Evolutionary conservation across 768 basidiomycete genomes (phyloP).

Genomic region (Trametes maxima): DNA sequence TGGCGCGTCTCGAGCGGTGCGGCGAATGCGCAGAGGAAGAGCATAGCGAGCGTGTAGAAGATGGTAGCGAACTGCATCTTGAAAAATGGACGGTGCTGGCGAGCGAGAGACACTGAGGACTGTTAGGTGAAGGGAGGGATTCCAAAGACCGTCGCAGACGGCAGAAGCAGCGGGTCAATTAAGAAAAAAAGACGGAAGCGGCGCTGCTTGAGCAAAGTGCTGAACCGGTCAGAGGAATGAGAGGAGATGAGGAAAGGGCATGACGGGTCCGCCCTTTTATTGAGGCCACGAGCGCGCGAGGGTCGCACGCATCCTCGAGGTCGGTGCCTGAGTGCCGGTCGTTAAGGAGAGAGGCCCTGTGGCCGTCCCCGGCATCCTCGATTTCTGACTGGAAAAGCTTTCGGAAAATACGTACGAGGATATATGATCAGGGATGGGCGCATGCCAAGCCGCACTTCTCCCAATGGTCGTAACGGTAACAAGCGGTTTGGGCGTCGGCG

Average conservation of each 20-base stretch:
- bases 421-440: neutral
- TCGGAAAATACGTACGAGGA: neutral
- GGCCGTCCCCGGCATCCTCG: conserved; percentile 3
- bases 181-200: conserved; percentile 8
- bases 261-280: conserved; percentile 4
- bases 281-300: neutral
- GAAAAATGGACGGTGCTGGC: neutral
- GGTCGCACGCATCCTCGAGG: neutral
- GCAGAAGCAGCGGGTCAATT: conserved; percentile 19
- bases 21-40: conserved; percentile 25
- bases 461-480: neutral
- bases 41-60: conserved; percentile 24
- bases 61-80: conserved; percentile 27
- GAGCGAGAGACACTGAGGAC: conserved; percentile 1
- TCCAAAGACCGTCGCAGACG: conserved; percentile 27
- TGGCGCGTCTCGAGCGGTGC: conserved; percentile 26
- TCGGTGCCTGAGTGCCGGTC: conserved; percentile 17
- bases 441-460: neutral
- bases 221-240: conserved; percentile 28
- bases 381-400: neutral
- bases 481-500: neutral
- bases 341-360: conserved; percentile 11
- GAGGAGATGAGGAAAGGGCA: neutral
- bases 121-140: neutral
- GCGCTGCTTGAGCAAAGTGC: conserved; percentile 22